Base-by-base conservation (phyloP, 805 yeast species). In the Saccharomycopsis capsularis region DNA sequence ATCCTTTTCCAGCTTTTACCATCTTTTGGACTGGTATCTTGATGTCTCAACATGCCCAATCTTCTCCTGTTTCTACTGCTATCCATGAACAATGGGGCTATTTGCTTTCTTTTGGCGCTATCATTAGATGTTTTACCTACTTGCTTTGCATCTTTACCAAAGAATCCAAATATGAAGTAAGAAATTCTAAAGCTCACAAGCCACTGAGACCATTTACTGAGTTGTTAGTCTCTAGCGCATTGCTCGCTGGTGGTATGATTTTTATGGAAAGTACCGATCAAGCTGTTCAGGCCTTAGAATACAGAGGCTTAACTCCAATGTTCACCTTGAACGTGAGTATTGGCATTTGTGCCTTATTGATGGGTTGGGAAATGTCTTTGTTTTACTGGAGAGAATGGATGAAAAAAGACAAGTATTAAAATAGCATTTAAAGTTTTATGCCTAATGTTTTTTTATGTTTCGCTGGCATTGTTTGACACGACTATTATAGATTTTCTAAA, bases 1-100 rank as follows among this genome's bases (percentile, higher is more conserved):
- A 93, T 63, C 97, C 97, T 30, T 88, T 93, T 76, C 97, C 98
- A 2, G 81, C 86, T 1, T 77, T 93, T 56, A 88, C 95, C 2
- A 85, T 93, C 30, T 93, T 86, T 68, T 93, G 96, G 95, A 93
- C 98, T 1, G 99, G 99, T 25, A 74, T 83, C 13, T 72, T 93
- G 54, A 93, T 93, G 99, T 89, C 97, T 1, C 87, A 84, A 64
- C 99, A 93, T 66, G 81, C 79, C 36, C 99, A 93, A 66, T 85
- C 90, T 4, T 82, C 93, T 1, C 70, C 63, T 47, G 73, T 84
- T 29, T 81, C 96, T 2, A 88, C 97, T 2, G 70, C 66, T 16
- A 77, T 93, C 54, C 99, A 93, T 64, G 68, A 76, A 47, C 97
- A 89, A 66, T 93, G 99, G 99, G 99, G 99, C 5, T 73, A 75